A percentile compares a stretch with the other conserved stretches of the same genome.
Conservation (phyloP, 2,329 filamentous ascomycete species). For the Dendryphion nanum region DNA sequence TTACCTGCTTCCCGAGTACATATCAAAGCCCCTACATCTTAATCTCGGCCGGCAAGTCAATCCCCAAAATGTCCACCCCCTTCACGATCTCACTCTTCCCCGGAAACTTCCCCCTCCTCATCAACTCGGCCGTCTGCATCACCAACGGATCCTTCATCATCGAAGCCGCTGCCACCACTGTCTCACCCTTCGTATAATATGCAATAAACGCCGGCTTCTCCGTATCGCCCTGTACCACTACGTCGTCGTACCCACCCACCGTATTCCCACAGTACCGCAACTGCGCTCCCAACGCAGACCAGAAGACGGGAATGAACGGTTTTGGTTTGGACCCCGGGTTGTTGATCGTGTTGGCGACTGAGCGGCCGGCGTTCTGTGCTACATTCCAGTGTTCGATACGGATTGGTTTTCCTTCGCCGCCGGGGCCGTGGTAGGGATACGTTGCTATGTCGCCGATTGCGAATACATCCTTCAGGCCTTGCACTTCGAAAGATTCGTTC, state of each 20-base stretch:
- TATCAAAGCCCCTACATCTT: slow-evolving; percentile 46
- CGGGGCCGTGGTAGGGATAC: slow-evolving; percentile 90
- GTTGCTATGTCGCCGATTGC: slow-evolving; percentile 94
- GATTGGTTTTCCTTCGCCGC: slow-evolving; percentile 67
- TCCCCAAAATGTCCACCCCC: slow-evolving; percentile 52
- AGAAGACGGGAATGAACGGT: slow-evolving; percentile 90
- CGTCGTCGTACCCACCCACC: slow-evolving; percentile 76
- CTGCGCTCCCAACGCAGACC: slow-evolving; percentile 88
- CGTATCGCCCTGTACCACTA: slow-evolving; percentile 73
- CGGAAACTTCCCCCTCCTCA: slow-evolving; percentile 80
- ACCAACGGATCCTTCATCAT: slow-evolving; percentile 91
- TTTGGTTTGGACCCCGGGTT: slow-evolving; percentile 61
- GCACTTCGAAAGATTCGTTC: slow-evolving; percentile 75
- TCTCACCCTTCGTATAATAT: slow-evolving; percentile 84
- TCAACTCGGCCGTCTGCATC: slow-evolving; percentile 78
- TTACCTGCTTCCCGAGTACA: no score
- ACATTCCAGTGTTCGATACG: slow-evolving; percentile 99
- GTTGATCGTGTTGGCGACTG: slow-evolving; percentile 74
- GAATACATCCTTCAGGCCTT: slow-evolving; percentile 77
- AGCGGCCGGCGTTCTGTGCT: slow-evolving; percentile 85
- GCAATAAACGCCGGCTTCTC: slow-evolving; percentile 77
- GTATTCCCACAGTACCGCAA: slow-evolving; percentile 93
- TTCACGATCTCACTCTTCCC: slow-evolving; percentile 72
- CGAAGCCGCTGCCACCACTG: slow-evolving; percentile 82
- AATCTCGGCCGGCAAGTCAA: slow-evolving; percentile 45